Percentiles rank a stretch among this genome's conserved stretches.
These are phyloP conservation scores for Leishmania gerbilli DNA, from an alignment of 208 protist genomes.

Conservation along the genomic window DNA sequence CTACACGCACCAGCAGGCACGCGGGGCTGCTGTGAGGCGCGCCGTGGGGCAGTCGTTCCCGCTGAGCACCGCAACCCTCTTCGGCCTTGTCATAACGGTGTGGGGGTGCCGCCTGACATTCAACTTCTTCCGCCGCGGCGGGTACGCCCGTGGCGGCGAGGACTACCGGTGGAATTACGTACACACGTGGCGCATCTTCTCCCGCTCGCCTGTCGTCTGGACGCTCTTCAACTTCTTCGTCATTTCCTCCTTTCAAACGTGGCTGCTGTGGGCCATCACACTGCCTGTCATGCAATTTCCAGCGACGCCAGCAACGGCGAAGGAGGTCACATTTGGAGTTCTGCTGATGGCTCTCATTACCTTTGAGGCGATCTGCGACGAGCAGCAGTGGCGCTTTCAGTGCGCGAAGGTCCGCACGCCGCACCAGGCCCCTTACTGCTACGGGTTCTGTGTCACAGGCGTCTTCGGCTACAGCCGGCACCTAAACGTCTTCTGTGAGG, in stretches of 20 bases:
- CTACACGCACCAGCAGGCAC: constrained; percentile 26
- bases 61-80: constrained; percentile 38
- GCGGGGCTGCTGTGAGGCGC: background rate
- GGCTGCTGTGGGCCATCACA: constrained; percentile 77
- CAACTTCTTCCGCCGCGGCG: constrained; percentile 74
- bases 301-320: constrained; percentile 17
- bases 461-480: constrained; percentile 79
- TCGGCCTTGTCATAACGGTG: constrained; percentile 49
- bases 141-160: constrained; percentile 68
- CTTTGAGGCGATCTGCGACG: constrained; percentile 64
- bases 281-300: constrained; percentile 59
- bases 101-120: constrained; percentile 79
- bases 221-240: constrained; percentile 68
- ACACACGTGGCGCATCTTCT: constrained; percentile 43
- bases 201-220: constrained; percentile 39
- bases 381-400: constrained; percentile 83
- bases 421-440: constrained; percentile 24
- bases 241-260: constrained; percentile 71
- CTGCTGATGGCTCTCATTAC: constrained; percentile 38
- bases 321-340: constrained; percentile 40
- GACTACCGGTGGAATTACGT: constrained; percentile 83
- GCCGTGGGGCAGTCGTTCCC: background rate
- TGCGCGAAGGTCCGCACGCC: constrained; percentile 33
- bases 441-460: constrained; percentile 73
- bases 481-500: constrained; percentile 78